Conservation (phyloP, 768 basidiomycete genomes). For the Termitomyces sp. region DNA sequence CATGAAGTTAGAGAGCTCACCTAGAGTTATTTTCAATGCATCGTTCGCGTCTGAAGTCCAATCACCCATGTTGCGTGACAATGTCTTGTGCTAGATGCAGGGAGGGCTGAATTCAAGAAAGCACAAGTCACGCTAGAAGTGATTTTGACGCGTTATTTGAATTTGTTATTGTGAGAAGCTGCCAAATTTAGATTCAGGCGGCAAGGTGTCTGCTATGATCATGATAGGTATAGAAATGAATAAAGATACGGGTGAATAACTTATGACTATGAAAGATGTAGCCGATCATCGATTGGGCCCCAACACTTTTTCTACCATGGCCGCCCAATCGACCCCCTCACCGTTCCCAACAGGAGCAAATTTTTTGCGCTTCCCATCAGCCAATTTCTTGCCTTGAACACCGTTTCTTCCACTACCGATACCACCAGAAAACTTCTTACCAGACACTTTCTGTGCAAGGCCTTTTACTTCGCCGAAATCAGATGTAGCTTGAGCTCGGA, state of each 20-base stretch:
- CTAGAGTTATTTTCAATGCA: slow-evolving; percentile 67
- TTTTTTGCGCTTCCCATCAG: not conserved
- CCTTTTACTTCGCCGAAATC: slow-evolving; percentile 69
- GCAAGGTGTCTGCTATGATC: not conserved
- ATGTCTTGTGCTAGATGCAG: not conserved
- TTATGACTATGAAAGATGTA: not conserved
- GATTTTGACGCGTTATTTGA: slow-evolving; percentile 18
- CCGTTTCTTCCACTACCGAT: slow-evolving; percentile 17
- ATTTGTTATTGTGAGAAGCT: slow-evolving; percentile 4
- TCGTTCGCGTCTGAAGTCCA: slow-evolving; percentile 83
- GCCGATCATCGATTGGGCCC: slow-evolving; percentile 7
- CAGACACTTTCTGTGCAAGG: slow-evolving; percentile 49
- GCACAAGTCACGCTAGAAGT: not conserved
- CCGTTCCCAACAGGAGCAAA: slow-evolving; percentile 27
- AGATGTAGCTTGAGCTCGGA: slow-evolving; percentile 71
- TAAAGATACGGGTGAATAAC: not conserved
- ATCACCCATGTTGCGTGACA: slow-evolving; percentile 34
- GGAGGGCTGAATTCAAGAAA: not conserved
- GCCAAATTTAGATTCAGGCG: too few relatives aligned
- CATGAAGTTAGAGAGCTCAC: slow-evolving; percentile 33
- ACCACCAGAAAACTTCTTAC: slow-evolving; percentile 33
- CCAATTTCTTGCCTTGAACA: slow-evolving; percentile 14
- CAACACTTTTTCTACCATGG: slow-evolving; percentile 29
- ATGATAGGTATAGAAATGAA: not conserved
- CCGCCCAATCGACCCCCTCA: slow-evolving; percentile 38